Evolutionary conservation across 2,329 filamentous ascomycete species (phyloP).

Genomic region (Aspergillus neotritici): DNA sequence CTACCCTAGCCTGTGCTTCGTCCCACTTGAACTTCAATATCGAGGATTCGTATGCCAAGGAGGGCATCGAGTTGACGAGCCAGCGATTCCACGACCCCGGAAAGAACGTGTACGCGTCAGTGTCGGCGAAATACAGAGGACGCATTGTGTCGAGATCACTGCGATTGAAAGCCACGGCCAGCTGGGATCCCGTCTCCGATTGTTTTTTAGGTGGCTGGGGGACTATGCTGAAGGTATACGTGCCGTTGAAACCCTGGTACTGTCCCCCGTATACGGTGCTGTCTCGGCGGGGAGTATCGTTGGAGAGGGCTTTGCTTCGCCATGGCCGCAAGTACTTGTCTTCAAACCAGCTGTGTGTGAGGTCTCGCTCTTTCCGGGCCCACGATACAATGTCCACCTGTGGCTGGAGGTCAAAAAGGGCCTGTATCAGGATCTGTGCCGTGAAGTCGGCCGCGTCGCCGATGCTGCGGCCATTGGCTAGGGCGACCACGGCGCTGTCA

Average conservation of each 20-base stretch:
- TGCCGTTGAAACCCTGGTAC: conserved; percentile 6
- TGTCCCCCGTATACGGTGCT: conserved; percentile 1
- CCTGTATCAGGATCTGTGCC: conserved; percentile 13
- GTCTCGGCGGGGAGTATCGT: background rate
- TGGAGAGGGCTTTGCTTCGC: background rate
- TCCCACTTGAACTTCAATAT: conserved; percentile 3
- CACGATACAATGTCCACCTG: conserved; percentile 8
- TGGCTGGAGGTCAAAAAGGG: conserved; percentile 13
- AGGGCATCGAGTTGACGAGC: too few species aligned
- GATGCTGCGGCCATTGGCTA: conserved; percentile 16
- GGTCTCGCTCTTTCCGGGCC: conserved; percentile 7
- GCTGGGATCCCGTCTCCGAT: background rate
- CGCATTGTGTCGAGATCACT: background rate
- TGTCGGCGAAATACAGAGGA: background rate
- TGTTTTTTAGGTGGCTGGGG: background rate
- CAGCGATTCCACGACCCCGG: background rate
- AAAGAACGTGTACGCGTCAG: conserved; percentile 8
- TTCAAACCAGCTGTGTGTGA: background rate
- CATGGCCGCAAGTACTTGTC: conserved; percentile 4
- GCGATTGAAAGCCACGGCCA: conserved; percentile 5
- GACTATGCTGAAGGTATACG: conserved; percentile 3
- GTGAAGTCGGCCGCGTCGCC: conserved; percentile 15
- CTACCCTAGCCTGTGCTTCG: background rate
- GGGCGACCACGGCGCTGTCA: conserved; percentile 21
- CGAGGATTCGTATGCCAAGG: background rate